Percentiles rank a stretch among this genome's conserved stretches.
Conservation (phyloP, 1,139 yeast species). For the Debaryomyces udenii region DNA sequence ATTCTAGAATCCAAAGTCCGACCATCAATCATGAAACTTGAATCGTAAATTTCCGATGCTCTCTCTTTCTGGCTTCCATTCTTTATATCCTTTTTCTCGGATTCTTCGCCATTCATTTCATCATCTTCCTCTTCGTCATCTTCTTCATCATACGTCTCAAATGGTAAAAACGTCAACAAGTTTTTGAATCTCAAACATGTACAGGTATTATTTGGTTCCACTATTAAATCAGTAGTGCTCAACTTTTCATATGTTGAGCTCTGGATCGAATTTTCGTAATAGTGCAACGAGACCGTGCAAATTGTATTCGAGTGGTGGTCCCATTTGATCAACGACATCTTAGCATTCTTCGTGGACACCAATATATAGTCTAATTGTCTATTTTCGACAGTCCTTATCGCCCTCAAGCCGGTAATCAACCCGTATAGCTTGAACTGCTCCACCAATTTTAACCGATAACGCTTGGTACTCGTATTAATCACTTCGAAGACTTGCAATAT, state of each 20-base stretch:
- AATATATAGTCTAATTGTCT: slow-evolving; percentile 60
- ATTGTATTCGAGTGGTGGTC: slow-evolving; percentile 54
- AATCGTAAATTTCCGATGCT: slow-evolving; percentile 32
- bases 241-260: slow-evolving; percentile 52
- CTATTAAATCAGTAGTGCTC: slow-evolving; percentile 51
- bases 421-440: slow-evolving; percentile 78
- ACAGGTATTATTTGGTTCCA: slow-evolving; percentile 68
- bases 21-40: slow-evolving; percentile 62
- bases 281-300: slow-evolving; percentile 79
- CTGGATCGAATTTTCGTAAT: slow-evolving; percentile 72
- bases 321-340: slow-evolving; percentile 77
- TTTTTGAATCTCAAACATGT: slow-evolving; percentile 72
- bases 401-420: slow-evolving; percentile 58
- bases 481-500: slow-evolving; percentile 69
- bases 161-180: slow-evolving; percentile 73
- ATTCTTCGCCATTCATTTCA: slow-evolving; percentile 17
- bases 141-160: slow-evolving; percentile 49
- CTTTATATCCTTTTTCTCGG: slow-evolving; percentile 2
- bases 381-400: slow-evolving; percentile 55
- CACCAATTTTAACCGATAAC: slow-evolving; percentile 52
- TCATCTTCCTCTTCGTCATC: slow-evolving; percentile 36
- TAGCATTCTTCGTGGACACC: slow-evolving; percentile 74
- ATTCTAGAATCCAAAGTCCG: slow-evolving; percentile 59
- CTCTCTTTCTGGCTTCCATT: slow-evolving; percentile 12
- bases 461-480: slow-evolving; percentile 23